Conservation (phyloP, 192 early-diverging fungal genomes). For the Coemansia javaensis region DNA sequence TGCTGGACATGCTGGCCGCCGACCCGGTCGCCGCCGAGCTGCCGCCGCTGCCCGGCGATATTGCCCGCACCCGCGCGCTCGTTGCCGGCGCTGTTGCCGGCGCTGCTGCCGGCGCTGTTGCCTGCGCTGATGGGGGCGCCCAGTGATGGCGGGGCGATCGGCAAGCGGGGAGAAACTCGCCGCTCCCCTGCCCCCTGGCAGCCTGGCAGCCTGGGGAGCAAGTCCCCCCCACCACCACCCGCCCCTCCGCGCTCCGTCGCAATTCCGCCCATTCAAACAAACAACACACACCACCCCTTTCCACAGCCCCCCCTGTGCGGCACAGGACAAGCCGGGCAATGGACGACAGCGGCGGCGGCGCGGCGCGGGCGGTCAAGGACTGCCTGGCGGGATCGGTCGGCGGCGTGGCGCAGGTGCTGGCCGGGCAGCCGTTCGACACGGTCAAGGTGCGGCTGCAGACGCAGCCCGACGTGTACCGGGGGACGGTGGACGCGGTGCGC, state of each 20-base stretch:
- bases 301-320: too few species aligned
- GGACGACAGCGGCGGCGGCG: slow-evolving; percentile 15
- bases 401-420: slow-evolving; percentile 73
- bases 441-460: slow-evolving; percentile 93
- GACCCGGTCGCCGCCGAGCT: slow-evolving; percentile 4
- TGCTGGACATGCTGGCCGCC: slow-evolving; percentile 10
- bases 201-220: too few species aligned
- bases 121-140: too few species aligned
- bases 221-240: too few species aligned
- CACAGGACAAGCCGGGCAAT: too few species aligned
- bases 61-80: not conserved
- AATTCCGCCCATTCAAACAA: too few species aligned
- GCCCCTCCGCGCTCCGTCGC: too few species aligned
- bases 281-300: too few species aligned
- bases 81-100: not conserved
- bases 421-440: slow-evolving; percentile 77
- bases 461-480: slow-evolving; percentile 74
- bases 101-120: not conserved
- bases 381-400: slow-evolving; percentile 69
- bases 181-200: too few species aligned
- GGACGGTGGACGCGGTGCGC: slow-evolving; percentile 82
- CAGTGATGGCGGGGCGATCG: too few species aligned
- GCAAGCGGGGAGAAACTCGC: too few species aligned
- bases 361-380: slow-evolving; percentile 66
- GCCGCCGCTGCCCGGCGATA: not conserved